Base-by-base conservation (phyloP, 2,329 filamentous ascomycete genomes). In the Fusarium oxysporum region DNA sequence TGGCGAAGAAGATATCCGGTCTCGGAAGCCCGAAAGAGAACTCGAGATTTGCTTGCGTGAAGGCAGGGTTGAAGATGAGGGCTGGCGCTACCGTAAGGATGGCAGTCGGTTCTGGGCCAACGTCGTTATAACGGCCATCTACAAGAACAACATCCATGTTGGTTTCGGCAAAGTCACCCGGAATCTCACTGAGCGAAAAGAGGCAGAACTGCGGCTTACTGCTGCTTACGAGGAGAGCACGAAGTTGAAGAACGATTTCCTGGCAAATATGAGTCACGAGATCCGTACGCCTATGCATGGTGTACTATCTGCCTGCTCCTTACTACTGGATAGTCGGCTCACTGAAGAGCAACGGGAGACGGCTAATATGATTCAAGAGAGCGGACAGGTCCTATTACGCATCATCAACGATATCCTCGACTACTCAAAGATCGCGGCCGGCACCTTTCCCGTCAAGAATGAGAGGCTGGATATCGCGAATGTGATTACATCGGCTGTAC, bases 401-500 rank as follows among this genome's bases (percentile, higher is more conserved):
- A 62, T 64, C 6, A 37, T 64, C 44, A 64, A 62, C 41, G 61
- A 64, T 50, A 64, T 64, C 8, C 61, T 64, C 5, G 61, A 64
- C 38, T 64, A 64, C 5, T 64, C 61, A 0, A 64, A 62, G 11
- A 51, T 64, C 25, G 25, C 44, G 19, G 61, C 44, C 4, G 57
- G 32, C n/a, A 62, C 44, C 4, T 64, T 64, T 43, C 14, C 61
- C 8, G 37, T 64, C 5, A 37, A 28, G 30, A 64, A 51, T 10
- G 38, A 35, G 5, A 38, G 8, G 21, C 1, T 64, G 4, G 23
- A 62, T 10, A 53, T 64, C 0, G 3, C 32, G 2, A 33, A 16
- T 19, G 23, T 64, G 17, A 40, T 64, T 6, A 33, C 37, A 12
- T 51, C 37, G 6, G 37, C 48, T 6, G 38, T 62, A 3, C 57